phyloP scores from a whole-genome alignment of 345 rosid genomes.

The Lepidium didymum region DNA sequence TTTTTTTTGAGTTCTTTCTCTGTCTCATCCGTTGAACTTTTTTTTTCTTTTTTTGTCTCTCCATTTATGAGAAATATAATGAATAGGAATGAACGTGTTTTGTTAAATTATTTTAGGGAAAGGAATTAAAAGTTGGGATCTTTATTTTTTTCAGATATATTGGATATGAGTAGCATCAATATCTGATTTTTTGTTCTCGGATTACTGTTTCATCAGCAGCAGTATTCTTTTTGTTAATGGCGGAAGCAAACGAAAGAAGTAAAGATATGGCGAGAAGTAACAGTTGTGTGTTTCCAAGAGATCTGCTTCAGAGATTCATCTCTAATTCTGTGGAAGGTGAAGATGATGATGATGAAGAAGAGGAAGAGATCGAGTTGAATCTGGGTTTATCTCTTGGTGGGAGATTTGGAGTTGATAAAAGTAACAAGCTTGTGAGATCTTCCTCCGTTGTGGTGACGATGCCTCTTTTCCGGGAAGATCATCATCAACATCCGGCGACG shows the following conservation, averaged over 20 bases:
- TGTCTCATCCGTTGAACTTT: constrained; percentile 10
- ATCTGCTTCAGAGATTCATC: constrained; percentile 62
- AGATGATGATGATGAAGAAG: constrained; percentile 26
- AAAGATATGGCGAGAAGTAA: constrained; percentile 39
- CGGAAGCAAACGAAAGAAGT: constrained; percentile 39
- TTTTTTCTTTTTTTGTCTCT: neutral
- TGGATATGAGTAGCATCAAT: constrained; percentile 11
- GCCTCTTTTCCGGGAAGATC: constrained; percentile 23
- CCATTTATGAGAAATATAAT: neutral
- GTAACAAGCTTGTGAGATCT: constrained; percentile 43
- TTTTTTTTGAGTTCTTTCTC: neutral
- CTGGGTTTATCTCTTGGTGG: constrained; percentile 92
- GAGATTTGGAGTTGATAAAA: constrained; percentile 77
- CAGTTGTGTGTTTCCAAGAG: constrained; percentile 64
- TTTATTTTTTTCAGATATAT: neutral
- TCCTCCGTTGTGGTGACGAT: constrained; percentile 62
- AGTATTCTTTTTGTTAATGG: constrained; percentile 30
- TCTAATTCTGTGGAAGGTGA: constrained; percentile 21
- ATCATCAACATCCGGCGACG: neutral
- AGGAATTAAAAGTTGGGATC: neutral
- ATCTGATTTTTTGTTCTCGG: neutral
- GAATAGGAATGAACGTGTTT: neutral
- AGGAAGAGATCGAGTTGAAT: constrained; percentile 61
- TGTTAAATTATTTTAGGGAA: neutral
- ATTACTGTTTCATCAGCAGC: constrained; percentile 24